Evolutionary conservation across 805 yeast genomes (phyloP), one percentile per base, ranked within the genome.

Genomic region (Kazachstania taianensis): DNA sequence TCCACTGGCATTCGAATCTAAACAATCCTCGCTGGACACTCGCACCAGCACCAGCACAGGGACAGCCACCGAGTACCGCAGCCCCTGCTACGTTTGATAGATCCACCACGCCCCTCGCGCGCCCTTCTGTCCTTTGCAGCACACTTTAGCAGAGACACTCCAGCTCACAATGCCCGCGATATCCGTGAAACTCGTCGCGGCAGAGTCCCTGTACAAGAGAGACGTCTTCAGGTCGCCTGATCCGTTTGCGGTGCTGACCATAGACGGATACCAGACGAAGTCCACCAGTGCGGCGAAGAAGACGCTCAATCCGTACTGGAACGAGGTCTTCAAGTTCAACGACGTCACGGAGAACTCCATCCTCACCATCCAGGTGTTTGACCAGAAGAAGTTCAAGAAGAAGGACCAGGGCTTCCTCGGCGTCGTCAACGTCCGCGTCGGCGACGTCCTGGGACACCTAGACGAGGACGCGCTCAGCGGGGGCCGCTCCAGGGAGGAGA

Each of bases 341-440:
- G 69, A 77, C 40, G 81, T 78, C 28, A 72, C 68, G 34, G 94
- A 82, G 51, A 81, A 81, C 52, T 81, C 94, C 7, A 82, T 87
- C 30, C 66, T 92, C 35, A 94, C 89, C 10, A 75, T 92, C 42
- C 97, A 92, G 59, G 92, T 92, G 6, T 92, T 92, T 62, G 97
- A 92, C 59, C 97, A 89, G 59, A 87, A 86, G 59, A 92, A 92
- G 62, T 92, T 92, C 66, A 92, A 92, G 60, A 86, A 85, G 75
- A 87, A 86, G 71, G 98, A 92, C 57, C 99, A 92, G 61, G 99
- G 99, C 5, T 92, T 92, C 50, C 67, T 92, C 36, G 99, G 99
- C 39, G 97, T 92, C 14, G 92, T 92, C 42, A 92, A 92, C 58
- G 73, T 92, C 35, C 70, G 94, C 45, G 73, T 92, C 20, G 89